Evolutionary conservation across 164 flowering plant species (phyloP), one percentile per base, ranked within the genome.

Genomic region (Cinnamomum micranthum): DNA sequence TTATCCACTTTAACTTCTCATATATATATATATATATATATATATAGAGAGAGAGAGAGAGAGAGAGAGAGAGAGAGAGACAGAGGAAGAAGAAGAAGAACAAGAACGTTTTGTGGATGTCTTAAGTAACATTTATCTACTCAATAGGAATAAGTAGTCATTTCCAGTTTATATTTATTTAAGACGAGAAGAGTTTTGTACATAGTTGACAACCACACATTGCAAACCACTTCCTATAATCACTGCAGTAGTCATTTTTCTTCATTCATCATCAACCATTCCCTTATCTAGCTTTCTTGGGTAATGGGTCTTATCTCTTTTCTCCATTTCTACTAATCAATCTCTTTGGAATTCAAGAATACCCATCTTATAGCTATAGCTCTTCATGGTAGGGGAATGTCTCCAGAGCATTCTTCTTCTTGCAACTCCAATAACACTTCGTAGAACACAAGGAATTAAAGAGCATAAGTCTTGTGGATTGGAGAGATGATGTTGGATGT

Each of bases 341-440:
- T 27, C 69, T 14, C 13, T 14, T 25, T n/a, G n/a, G n/a, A n/a
- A n/a, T n/a, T n/a, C n/a, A n/a, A n/a, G n/a, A n/a, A n/a, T n/a
- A n/a, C n/a, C n/a, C n/a, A 69, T 24, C 2, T 23, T 23, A 9
- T 2, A 17, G 13, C 69, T 60, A 87, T 24, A 87, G 81, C 17
- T 89, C 92, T 74, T 86, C 90, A 71, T 86, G 87, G 81, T 74
- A 85, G 52, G 80, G 80, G 68, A 81, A 73, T 35, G 76, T 7
- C 71, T 88, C 87, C 27, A 83, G 11, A 35, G 80, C 76, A 78
- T 81, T 73, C 68, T 80, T 87, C 87, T 89, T 95, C 86, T 76
- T 92, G 87, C 99, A 95, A 67, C 89, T 83, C 99, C 97, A 95
- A 1, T 69, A 85, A 74, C 94, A 88, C 62, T 74, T 91, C 88